phyloP scores from a whole-genome alignment of 2,329 filamentous ascomycete genomes.

The Alternaria tenuissima region DNA sequence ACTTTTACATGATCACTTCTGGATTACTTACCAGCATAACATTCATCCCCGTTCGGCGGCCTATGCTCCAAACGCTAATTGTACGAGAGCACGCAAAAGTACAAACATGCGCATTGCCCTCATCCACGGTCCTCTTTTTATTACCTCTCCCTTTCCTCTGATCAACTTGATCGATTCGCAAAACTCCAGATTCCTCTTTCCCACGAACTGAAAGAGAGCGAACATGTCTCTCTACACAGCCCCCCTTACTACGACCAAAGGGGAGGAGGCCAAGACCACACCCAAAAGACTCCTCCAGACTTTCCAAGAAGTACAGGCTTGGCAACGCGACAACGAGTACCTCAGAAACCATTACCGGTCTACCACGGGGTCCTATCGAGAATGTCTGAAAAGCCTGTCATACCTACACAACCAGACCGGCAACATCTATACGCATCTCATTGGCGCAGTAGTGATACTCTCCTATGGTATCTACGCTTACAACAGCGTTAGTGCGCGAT shows the following conservation, averaged over 20 bases:
- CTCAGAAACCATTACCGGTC: constrained; percentile 5
- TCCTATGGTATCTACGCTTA: background rate
- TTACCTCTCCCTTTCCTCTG: background rate
- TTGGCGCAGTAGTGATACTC: constrained; percentile 1
- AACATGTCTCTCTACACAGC: background rate
- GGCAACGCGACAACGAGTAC: constrained; percentile 18
- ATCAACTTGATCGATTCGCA: background rate
- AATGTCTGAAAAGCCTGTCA: constrained; percentile 7
- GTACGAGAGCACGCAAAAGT: background rate
- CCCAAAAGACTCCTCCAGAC: constrained; percentile 24
- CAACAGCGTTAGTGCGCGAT: constrained; percentile 1
- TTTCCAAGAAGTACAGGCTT: constrained; percentile 15
- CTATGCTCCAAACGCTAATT: background rate
- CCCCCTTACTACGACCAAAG: constrained; percentile 5
- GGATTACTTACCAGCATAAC: background rate
- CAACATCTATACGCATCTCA: constrained; percentile 14
- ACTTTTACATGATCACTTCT: background rate
- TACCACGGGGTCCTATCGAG: constrained; percentile 8
- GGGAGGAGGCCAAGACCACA: background rate
- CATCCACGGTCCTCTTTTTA: background rate
- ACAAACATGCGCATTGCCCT: constrained; percentile 6
- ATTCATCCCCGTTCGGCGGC: background rate
- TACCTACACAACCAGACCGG: constrained; percentile 14
- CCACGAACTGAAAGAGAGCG: background rate
- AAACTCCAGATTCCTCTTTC: background rate